Percentiles rank a stretch among this genome's conserved stretches.
These are phyloP conservation scores for Phytophthora ramorum DNA, from an alignment of 352 stramenopile genomes.

Conservation along the genomic window DNA sequence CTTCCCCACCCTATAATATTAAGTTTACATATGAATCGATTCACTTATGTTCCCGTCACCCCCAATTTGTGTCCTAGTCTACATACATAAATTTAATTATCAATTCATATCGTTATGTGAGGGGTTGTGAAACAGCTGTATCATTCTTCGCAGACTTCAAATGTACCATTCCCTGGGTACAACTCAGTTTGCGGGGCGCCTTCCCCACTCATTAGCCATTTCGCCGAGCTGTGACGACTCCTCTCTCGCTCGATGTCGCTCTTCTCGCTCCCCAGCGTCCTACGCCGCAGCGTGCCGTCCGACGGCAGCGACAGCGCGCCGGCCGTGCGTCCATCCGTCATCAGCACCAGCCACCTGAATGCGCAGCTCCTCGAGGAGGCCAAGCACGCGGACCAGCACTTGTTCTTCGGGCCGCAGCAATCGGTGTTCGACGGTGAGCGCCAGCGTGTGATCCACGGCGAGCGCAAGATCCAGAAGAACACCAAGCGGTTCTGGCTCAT, in stretches of 20 bases:
- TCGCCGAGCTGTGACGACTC: conserved; percentile 22
- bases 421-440: conserved; percentile 79
- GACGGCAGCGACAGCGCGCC: conserved; percentile 50
- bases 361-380: conserved; percentile 72
- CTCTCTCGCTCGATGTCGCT: conserved; percentile 60
- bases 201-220: conserved; percentile 45
- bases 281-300: conserved; percentile 63
- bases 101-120: conserved; percentile 4
- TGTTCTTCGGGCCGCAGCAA: conserved; percentile 85
- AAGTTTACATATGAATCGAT: not conserved
- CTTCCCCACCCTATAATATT: conserved; percentile 15
- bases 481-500: conserved; percentile 83
- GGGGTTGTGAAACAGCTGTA: conserved; percentile 3
- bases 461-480: conserved; percentile 90
- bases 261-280: conserved; percentile 81
- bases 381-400: conserved; percentile 68
- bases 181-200: conserved; percentile 23
- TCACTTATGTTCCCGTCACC: not conserved
- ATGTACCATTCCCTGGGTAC: conserved; percentile 8
- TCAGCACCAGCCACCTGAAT: conserved; percentile 75
- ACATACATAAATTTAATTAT: not conserved
- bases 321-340: conserved; percentile 67
- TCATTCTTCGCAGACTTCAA: conserved; percentile 1
- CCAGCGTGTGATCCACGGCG: conserved; percentile 85
- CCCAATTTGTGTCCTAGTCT: not conserved